These are phyloP conservation scores for Neurospora sp. DNA, from an alignment of 2,329 filamentous ascomycete species.

Conservation along the genomic window DNA sequence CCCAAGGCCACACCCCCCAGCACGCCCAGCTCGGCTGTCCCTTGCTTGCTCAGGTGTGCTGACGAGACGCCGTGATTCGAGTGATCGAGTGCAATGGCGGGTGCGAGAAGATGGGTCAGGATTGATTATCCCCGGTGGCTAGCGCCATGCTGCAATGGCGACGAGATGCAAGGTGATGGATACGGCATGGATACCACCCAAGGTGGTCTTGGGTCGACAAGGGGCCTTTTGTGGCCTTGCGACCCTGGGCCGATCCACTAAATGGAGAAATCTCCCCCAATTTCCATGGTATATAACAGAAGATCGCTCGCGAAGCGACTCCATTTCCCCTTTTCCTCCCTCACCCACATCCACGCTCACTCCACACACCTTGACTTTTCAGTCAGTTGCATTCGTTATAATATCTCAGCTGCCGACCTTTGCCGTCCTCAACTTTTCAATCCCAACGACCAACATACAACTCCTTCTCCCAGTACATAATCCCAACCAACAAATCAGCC, in stretches of 20 bases:
- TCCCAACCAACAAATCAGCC: conserved; percentile 38
- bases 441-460: conserved; percentile 20
- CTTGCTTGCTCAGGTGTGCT: neutral
- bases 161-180: neutral
- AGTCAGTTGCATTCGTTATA: conserved; percentile 51
- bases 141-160: neutral
- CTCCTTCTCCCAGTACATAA: conserved; percentile 19
- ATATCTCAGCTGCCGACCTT: conserved; percentile 22
- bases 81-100: neutral
- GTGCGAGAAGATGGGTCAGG: neutral
- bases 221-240: neutral
- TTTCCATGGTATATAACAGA: conserved; percentile 36
- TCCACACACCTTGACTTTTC: conserved; percentile 39
- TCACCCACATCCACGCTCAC: conserved; percentile 40
- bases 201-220: neutral
- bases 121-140: neutral
- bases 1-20: neutral
- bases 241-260: neutral
- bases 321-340: conserved; percentile 25
- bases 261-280: neutral
- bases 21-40: neutral
- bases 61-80: neutral
- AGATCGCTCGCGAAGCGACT: conserved; percentile 22
- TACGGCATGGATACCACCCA: neutral
- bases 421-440: conserved; percentile 19